Evolutionary conservation across 306 rosid genomes (phyloP).

Genomic region (Hippophae tibetana): DNA sequence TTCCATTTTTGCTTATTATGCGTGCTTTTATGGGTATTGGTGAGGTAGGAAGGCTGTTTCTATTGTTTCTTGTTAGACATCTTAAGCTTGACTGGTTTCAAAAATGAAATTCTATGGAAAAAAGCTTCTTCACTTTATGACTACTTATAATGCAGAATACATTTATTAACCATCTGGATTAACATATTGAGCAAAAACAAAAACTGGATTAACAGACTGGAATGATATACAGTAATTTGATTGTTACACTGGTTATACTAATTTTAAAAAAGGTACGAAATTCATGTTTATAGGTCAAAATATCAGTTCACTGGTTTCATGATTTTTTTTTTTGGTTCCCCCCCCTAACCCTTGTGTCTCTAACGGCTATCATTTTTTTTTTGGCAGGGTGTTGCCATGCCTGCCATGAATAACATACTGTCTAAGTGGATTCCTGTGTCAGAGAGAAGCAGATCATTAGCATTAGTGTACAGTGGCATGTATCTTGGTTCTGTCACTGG

Average conservation of each 20-base stretch:
- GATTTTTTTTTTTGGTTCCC: background rate
- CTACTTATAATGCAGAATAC: constrained; percentile 1
- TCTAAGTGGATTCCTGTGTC: constrained; percentile 97
- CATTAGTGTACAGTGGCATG: constrained; percentile 95
- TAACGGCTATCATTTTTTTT: constrained; percentile 10
- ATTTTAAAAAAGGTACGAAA: background rate
- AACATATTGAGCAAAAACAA: background rate
- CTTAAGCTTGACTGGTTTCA: constrained; percentile 7
- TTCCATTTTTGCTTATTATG: constrained; percentile 73
- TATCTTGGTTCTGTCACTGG: constrained; percentile 96
- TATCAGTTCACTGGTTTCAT: background rate
- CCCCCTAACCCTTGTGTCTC: background rate
- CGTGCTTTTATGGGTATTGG: constrained; percentile 96
- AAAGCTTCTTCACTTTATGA: no score
- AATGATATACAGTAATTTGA: no score
- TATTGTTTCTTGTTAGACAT: constrained; percentile 9
- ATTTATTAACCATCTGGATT: background rate
- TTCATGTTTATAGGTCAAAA: background rate
- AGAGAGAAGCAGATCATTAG: constrained; percentile 96
- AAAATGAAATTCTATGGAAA: background rate
- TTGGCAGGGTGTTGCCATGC: constrained; percentile 98
- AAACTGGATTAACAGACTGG: background rate
- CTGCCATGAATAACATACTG: constrained; percentile 91
- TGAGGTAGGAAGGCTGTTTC: constrained; percentile 81
- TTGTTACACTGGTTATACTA: background rate